These are phyloP conservation scores for Serendipita sp. DNA, from an alignment of 768 basidiomycete species.

Conservation along the genomic window DNA sequence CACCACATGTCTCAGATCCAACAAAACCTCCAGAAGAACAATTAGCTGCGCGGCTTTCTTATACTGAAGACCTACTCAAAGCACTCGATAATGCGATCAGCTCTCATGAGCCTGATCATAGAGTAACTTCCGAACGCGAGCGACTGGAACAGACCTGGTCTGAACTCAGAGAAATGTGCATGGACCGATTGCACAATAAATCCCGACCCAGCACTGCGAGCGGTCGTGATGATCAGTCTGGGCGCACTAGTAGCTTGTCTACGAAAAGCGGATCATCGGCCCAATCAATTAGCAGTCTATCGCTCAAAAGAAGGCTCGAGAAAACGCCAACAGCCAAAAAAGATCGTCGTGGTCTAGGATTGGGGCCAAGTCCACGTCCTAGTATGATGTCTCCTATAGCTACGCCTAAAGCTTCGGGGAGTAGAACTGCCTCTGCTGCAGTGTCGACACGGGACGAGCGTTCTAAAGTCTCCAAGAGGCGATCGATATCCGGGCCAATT, in stretches of 20 bases:
- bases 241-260: slow-evolving; percentile 40
- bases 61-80: slow-evolving; percentile 39
- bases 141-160: slow-evolving; percentile 66
- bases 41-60: slow-evolving; percentile 40
- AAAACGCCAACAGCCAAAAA: not conserved
- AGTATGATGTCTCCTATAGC: slow-evolving; percentile 10
- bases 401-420: slow-evolving; percentile 24
- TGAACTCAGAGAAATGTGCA: slow-evolving; percentile 68
- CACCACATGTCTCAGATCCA: slow-evolving; percentile 27
- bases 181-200: slow-evolving; percentile 41
- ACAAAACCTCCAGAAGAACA: slow-evolving; percentile 48
- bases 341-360: not conserved
- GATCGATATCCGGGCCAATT: slow-evolving; percentile 56
- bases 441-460: slow-evolving; percentile 38
- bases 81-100: slow-evolving; percentile 27
- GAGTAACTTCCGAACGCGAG: slow-evolving; percentile 40
- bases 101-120: slow-evolving; percentile 36
- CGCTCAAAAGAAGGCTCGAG: not conserved
- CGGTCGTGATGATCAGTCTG: slow-evolving; percentile 22
- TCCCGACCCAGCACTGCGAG: slow-evolving; percentile 47
- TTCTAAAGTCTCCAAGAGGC: slow-evolving; percentile 17
- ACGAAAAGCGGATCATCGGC: slow-evolving; percentile 11
- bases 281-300: slow-evolving; percentile 9
- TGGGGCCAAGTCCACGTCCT: not conserved
- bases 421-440: slow-evolving; percentile 22